Conservation (phyloP, 129 eudicot species). For the Solidago caesia region DNA sequence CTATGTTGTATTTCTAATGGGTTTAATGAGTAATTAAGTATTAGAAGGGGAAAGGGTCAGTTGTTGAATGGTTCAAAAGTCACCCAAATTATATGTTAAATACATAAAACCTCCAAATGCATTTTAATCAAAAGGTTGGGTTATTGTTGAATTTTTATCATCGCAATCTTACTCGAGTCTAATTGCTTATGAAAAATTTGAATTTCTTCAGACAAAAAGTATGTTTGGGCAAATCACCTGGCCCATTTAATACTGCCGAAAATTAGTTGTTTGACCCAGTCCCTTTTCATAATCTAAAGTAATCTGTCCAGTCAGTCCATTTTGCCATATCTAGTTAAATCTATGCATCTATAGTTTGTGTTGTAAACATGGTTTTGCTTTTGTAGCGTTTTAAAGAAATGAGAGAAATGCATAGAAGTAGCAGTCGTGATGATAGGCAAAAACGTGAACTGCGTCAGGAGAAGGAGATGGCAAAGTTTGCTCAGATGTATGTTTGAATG, state of each 20-base stretch:
- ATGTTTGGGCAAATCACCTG: no score
- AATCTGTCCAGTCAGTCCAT: background rate
- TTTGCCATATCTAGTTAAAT: background rate
- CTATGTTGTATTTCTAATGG: background rate
- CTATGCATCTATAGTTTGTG: background rate
- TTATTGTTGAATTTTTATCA: background rate
- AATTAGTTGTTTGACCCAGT: background rate
- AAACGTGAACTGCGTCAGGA: constrained; percentile 95
- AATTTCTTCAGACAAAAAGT: no score
- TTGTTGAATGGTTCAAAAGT: background rate
- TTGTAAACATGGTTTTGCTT: background rate
- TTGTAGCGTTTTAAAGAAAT: constrained; percentile 89
- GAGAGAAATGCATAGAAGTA: constrained; percentile 98
- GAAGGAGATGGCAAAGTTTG: constrained; percentile 91
- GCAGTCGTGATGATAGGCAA: constrained; percentile 89
- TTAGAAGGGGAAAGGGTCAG: background rate
- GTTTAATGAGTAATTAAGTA: background rate
- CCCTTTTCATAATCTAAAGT: background rate
- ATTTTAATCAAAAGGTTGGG: background rate
- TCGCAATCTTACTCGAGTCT: background rate
- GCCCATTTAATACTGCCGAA: background rate
- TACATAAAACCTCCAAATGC: background rate
- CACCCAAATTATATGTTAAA: background rate
- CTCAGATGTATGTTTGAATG: constrained; percentile 60
- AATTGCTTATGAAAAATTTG: no score